Conservation (phyloP, 108 stramenopile species). For the Conticribra weissflogii region DNA sequence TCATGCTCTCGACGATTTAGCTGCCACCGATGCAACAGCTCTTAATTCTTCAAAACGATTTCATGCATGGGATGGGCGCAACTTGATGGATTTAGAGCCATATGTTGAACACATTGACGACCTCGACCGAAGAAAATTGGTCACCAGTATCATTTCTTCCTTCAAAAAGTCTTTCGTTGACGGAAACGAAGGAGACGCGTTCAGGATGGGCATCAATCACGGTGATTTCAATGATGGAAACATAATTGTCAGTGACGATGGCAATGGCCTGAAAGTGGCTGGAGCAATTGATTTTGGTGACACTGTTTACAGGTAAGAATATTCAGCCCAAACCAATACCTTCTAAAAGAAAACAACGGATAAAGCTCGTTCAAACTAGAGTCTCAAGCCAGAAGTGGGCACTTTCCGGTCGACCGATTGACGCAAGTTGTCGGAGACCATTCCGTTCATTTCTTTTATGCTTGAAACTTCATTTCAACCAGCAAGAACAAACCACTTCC, state of each 20-base stretch:
- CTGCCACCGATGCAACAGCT: slow-evolving; percentile 22
- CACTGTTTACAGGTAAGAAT: slow-evolving; percentile 80
- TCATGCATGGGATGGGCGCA: slow-evolving; percentile 85
- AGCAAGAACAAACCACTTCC: slow-evolving; percentile 84
- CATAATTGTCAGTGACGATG: slow-evolving; percentile 65
- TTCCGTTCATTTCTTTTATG: slow-evolving; percentile 49
- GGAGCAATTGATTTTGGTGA: slow-evolving; percentile 94
- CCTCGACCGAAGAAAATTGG: slow-evolving; percentile 50
- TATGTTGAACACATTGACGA: slow-evolving; percentile 72
- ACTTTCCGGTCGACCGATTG: slow-evolving; percentile 79
- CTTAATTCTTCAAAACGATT: slow-evolving; percentile 59
- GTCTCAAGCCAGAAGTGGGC: slow-evolving; percentile 59
- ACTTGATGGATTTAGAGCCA: slow-evolving; percentile 61
- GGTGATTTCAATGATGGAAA: slow-evolving; percentile 93
- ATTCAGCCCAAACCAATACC: too few relatives aligned
- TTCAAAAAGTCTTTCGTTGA: slow-evolving; percentile 70
- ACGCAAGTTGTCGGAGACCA: slow-evolving; percentile 86
- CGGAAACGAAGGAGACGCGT: slow-evolving; percentile 44
- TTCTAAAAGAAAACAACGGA: not conserved
- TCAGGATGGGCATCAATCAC: slow-evolving; percentile 60
- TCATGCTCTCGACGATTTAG: slow-evolving; percentile 59
- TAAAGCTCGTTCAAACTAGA: slow-evolving; percentile 78
- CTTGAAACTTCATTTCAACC: slow-evolving; percentile 84
- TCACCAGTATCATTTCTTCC: slow-evolving; percentile 64
- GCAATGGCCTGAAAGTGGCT: slow-evolving; percentile 45